Conservation (phyloP, 805 yeast species). For the Spathaspora girioi region DNA sequence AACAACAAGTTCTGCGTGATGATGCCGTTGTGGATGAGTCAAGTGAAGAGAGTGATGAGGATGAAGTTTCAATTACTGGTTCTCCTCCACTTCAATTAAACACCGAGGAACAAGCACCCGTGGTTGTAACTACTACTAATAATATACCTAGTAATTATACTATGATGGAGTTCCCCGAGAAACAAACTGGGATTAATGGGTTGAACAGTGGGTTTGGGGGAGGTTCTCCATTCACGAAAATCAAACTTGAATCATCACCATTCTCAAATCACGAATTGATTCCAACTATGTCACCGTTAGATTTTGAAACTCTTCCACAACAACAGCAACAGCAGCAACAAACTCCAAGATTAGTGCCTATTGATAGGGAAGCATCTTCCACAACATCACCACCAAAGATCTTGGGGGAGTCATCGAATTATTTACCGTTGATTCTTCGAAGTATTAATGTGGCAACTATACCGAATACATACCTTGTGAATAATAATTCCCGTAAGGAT, state of each 20-base stretch:
- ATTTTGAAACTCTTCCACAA: constrained; percentile 9
- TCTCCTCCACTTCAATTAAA: constrained; percentile 27
- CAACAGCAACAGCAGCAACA: constrained; percentile 1
- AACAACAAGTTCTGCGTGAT: constrained; percentile 7
- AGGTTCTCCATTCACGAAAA: constrained; percentile 14
- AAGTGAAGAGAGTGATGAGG: constrained; percentile 34
- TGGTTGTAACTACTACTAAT: neutral
- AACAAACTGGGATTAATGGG: neutral
- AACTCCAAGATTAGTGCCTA: neutral
- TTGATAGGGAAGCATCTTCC: neutral
- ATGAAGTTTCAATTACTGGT: constrained; percentile 23
- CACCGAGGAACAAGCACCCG: constrained; percentile 7
- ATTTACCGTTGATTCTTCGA: constrained; percentile 64
- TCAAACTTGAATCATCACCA: constrained; percentile 16
- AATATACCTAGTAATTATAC: neutral
- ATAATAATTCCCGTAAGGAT: constrained; percentile 16
- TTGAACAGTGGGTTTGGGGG: constrained; percentile 5
- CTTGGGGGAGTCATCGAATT: constrained; percentile 45
- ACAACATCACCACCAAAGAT: constrained; percentile 3
- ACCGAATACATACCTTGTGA: constrained; percentile 48
- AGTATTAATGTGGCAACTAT: constrained; percentile 61
- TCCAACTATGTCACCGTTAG: constrained; percentile 14
- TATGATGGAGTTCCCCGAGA: neutral
- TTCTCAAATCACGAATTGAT: constrained; percentile 12
- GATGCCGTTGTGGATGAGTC: constrained; percentile 5